phyloP scores from a whole-genome alignment of 805 yeast species.

The Starmerella ratchasimensis region DNA sequence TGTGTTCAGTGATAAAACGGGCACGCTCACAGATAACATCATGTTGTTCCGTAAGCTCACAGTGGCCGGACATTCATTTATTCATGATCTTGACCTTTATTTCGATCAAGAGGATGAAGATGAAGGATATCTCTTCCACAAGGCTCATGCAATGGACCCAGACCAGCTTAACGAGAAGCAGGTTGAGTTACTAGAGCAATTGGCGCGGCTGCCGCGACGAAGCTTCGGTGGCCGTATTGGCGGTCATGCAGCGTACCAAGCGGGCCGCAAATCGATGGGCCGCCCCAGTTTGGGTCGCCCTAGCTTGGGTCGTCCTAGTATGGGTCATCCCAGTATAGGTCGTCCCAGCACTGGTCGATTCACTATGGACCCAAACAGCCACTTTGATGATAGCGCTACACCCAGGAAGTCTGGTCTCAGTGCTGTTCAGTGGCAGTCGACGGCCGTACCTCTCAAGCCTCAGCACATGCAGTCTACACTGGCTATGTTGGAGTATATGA shows the following conservation, averaged over 20 bases:
- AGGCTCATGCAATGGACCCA: slow-evolving; percentile 12
- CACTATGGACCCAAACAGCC: not conserved
- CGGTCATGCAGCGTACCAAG: slow-evolving; percentile 8
- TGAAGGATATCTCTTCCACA: slow-evolving; percentile 21
- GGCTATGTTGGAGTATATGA: slow-evolving; percentile 56
- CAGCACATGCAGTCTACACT: slow-evolving; percentile 42
- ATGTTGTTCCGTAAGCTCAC: slow-evolving; percentile 87
- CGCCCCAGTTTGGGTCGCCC: slow-evolving; percentile 8
- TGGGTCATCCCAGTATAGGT: slow-evolving; percentile 8
- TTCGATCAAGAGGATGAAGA: slow-evolving; percentile 21
- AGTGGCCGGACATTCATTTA: slow-evolving; percentile 80
- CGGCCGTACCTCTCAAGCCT: slow-evolving; percentile 34
- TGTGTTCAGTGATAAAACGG: slow-evolving; percentile 91
- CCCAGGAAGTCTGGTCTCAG: slow-evolving; percentile 8
- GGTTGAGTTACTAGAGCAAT: slow-evolving; percentile 16
- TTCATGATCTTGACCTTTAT: slow-evolving; percentile 53
- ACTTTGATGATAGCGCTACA: not conserved
- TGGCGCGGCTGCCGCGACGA: slow-evolving; percentile 19
- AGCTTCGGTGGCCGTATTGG: slow-evolving; percentile 17
- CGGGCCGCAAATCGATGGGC: slow-evolving; percentile 7
- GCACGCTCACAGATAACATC: slow-evolving; percentile 86
- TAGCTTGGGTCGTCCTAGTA: slow-evolving; percentile 6
- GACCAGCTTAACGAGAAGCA: slow-evolving; percentile 13
- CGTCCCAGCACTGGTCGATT: slow-evolving; percentile 2
- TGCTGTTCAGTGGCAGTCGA: slow-evolving; percentile 31